Conservation (phyloP, 345 rosid genomes). For the Salix viminalis region DNA sequence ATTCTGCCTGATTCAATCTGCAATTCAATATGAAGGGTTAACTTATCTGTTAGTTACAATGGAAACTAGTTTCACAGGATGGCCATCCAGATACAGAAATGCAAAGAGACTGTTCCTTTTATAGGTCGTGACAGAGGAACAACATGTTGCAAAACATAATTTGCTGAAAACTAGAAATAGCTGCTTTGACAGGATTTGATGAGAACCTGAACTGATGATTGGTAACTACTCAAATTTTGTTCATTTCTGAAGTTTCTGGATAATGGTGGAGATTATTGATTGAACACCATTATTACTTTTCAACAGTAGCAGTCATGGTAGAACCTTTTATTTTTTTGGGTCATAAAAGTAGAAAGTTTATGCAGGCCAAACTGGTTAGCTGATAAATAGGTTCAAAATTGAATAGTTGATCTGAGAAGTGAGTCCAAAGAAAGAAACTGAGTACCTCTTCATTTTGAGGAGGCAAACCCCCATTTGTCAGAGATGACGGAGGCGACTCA, state of each 20-base stretch:
- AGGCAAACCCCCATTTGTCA: slow-evolving; percentile 44
- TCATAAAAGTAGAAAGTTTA: neutral
- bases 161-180: neutral
- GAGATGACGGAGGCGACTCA: slow-evolving; percentile 82
- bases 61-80: neutral
- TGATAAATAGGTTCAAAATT: neutral
- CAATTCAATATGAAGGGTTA: slow-evolving; percentile 22
- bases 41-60: slow-evolving; percentile 2
- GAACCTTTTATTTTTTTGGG: too few relatives aligned
- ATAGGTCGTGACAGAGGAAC: neutral
- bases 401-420: neutral
- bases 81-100: neutral
- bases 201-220: neutral
- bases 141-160: neutral
- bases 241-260: neutral
- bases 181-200: neutral
- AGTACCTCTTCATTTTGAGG: slow-evolving; percentile 48
- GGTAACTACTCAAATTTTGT: neutral
- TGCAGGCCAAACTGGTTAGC: neutral
- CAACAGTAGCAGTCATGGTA: too few relatives aligned
- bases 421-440: neutral
- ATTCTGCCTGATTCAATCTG: slow-evolving; percentile 47
- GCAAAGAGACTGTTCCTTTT: neutral
- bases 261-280: too few relatives aligned
- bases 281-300: too few relatives aligned